These are phyloP conservation scores for Quaeritorhiza haematococci DNA, from an alignment of 371 early-diverging fungal genomes.

Conservation along the genomic window DNA sequence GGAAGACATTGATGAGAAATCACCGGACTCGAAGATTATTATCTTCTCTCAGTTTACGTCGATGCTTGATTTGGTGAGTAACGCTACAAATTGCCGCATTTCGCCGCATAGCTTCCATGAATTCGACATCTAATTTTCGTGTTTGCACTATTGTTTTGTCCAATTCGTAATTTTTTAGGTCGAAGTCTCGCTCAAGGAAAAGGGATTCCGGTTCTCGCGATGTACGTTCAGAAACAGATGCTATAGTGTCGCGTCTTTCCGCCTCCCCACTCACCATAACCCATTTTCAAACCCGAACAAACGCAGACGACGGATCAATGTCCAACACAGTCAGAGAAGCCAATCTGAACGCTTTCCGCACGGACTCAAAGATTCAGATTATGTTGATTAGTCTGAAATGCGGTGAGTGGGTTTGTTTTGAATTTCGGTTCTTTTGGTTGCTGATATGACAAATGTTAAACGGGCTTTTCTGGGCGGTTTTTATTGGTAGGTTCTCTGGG, in stretches of 20 bases:
- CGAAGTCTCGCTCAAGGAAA: too few relatives aligned
- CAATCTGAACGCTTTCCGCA: neutral
- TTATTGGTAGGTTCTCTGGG: too few relatives aligned
- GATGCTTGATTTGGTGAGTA: neutral
- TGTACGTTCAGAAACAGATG: neutral
- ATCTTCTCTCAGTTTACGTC: neutral
- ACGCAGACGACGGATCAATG: constrained; percentile 3
- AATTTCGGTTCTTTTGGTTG: constrained; percentile 1
- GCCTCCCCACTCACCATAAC: neutral
- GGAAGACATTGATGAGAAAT: neutral
- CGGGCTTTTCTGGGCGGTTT: neutral
- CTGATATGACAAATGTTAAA: neutral
- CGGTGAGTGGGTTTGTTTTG: too few relatives aligned
- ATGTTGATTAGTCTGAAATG: too few relatives aligned
- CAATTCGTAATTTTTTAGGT: neutral
- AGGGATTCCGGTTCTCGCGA: too few relatives aligned
- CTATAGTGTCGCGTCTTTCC: too few relatives aligned
- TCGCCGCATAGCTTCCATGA: too few relatives aligned
- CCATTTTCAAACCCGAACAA: neutral
- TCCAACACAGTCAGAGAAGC: neutral
- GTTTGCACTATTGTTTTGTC: neutral
- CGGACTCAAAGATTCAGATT: neutral
- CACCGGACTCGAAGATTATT: neutral
- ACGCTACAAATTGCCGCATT: neutral
- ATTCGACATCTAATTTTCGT: too few relatives aligned